These are phyloP conservation scores for Phaeosphaeria sp. DNA, from an alignment of 2,329 filamentous ascomycete genomes.

Conservation along the genomic window DNA sequence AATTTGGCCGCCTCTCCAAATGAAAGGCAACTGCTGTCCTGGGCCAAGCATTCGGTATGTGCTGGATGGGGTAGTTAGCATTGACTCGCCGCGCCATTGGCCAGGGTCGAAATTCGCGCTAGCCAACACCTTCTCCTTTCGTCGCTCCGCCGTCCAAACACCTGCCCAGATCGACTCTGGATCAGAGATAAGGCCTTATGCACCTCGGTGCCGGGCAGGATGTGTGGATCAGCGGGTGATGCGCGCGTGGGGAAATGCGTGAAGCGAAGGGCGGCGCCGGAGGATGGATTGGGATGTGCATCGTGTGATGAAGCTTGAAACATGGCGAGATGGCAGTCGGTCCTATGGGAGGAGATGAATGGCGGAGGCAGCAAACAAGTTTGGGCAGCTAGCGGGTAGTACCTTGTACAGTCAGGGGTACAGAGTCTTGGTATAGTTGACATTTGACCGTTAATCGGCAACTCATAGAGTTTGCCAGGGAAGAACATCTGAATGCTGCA, in stretches of 20 bases:
- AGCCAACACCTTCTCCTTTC: constrained; percentile 9
- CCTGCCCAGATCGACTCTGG: constrained; percentile 6
- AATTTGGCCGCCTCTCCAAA: constrained; percentile 7
- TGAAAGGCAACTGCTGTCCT: constrained; percentile 8
- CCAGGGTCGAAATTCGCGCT: constrained; percentile 3
- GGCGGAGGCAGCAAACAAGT: background rate
- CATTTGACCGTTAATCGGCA: background rate
- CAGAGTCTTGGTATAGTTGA: background rate
- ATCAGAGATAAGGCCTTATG: constrained; percentile 3
- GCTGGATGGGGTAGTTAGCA: constrained; percentile 2
- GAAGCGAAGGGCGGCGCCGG: background rate
- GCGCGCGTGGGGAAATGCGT: background rate
- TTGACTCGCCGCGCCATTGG: constrained; percentile 3
- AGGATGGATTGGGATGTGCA: background rate
- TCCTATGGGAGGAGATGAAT: background rate
- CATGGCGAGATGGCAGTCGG: background rate
- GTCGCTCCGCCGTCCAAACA: constrained; percentile 4
- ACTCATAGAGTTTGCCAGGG: background rate
- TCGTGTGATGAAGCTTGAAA: background rate
- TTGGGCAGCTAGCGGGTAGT: background rate
- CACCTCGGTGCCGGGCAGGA: background rate
- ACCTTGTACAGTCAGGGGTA: background rate
- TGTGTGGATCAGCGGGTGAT: constrained; percentile 1
- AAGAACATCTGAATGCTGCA: no score
- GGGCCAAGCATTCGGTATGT: constrained; percentile 1